Evolutionary conservation across 2,329 filamentous ascomycete genomes (phyloP), one percentile per base, ranked within the genome.

Genomic region (Ophiostoma populinum): DNA sequence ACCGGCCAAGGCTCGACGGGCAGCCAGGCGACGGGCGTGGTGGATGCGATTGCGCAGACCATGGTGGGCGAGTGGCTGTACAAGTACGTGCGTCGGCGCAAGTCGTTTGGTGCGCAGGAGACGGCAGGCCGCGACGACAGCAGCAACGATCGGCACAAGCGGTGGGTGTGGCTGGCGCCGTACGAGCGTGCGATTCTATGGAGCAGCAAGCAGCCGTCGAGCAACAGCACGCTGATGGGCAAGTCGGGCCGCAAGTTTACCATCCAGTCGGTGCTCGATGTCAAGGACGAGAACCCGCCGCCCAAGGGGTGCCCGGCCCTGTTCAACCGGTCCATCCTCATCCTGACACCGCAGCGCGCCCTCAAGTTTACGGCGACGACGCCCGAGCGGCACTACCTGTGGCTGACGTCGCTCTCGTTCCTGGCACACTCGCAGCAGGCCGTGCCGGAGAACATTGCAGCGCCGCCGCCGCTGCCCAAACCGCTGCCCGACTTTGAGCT

Each of bases 41-140:
- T 98, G 6, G 90, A 95, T 57, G 85, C 90, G 4, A 95, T 98
- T 54, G 86, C 90, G 2, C 86, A 92, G 51, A 92, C 87, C 0
- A 98, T 98, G 90, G 83, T 98, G 20, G 90, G 90, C 24, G 90
- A 95, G 49, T 90, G 82, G 80, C 87, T 92, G 80, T 86, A 77
- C 62, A 92, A 92, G 55, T 90, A 92, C 49, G 79, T 87, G 22
- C 70, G 81, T 34, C 70, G 81, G 52, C 73, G 87, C 44, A 94
- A 86, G 57, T 92, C 87, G 0, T 95, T 98, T 51, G 83, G 83
- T 15, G 73, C 87, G 35, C 59, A 68, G 3, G 80, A 86, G 29
- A 65, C 61, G 17, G 71, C 65, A 40, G 66, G 67, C 24, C 72
- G 72, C 42, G 75, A 85, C 49, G 72, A 80, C 42, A 77, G 65